These are phyloP conservation scores for Papiliotrema nemorosa DNA, from an alignment of 1,284 basidiomycete genomes.

Conservation along the genomic window DNA sequence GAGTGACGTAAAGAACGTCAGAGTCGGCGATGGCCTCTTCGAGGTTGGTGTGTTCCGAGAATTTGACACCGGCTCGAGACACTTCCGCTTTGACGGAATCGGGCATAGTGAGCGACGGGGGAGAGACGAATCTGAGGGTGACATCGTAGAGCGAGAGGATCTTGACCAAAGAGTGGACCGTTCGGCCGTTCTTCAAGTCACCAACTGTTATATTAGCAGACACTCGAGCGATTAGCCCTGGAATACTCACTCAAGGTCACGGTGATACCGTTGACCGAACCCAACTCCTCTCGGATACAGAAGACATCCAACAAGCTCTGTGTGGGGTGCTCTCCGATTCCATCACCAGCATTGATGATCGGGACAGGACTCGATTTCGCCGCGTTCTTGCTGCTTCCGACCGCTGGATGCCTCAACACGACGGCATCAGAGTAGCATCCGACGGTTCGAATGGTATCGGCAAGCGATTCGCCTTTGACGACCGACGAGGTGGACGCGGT, in stretches of 20 bases:
- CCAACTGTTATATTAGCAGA: constrained; percentile 60
- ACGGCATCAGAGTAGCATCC: constrained; percentile 96
- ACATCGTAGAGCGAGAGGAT: constrained; percentile 87
- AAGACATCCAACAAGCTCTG: constrained; percentile 94
- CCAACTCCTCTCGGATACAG: constrained; percentile 96
- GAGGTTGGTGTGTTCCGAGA: constrained; percentile 76
- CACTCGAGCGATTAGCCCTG: background rate
- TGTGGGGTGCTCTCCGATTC: constrained; percentile 95
- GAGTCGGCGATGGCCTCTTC: constrained; percentile 88
- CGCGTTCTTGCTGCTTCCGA: constrained; percentile 84
- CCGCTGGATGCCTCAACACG: constrained; percentile 88
- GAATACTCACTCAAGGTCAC: constrained; percentile 65
- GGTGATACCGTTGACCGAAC: constrained; percentile 94
- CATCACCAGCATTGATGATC: constrained; percentile 95
- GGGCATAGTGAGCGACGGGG: constrained; percentile 88
- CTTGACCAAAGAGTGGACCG: constrained; percentile 92
- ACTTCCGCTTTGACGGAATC: constrained; percentile 76
- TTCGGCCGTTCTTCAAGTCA: constrained; percentile 97
- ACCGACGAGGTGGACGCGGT: constrained; percentile 81
- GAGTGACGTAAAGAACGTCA: constrained; percentile 97
- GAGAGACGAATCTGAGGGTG: constrained; percentile 93
- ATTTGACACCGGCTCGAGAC: constrained; percentile 73
- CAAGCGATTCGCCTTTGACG: constrained; percentile 87
- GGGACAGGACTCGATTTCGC: constrained; percentile 95
- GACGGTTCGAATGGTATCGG: constrained; percentile 91